Evolutionary conservation across 2,329 filamentous ascomycete genomes (phyloP).

Genomic region (Claviceps sorghi): DNA sequence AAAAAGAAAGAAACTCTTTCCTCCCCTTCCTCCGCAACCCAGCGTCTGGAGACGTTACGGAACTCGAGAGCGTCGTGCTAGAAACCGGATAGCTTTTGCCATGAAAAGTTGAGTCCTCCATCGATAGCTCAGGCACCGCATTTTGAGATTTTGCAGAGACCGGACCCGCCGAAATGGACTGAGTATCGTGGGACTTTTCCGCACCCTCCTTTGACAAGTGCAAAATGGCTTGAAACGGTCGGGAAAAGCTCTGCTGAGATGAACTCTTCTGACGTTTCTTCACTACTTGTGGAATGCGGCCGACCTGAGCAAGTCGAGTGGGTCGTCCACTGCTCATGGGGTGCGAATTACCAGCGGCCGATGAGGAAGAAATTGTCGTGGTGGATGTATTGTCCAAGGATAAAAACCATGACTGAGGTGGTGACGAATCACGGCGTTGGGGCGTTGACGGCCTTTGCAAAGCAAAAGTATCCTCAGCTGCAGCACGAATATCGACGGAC

Average conservation of each 20-base stretch:
- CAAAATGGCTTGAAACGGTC: constrained; percentile 53
- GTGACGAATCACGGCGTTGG: background rate
- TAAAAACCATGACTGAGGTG: background rate
- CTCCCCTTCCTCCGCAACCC: constrained; percentile 17
- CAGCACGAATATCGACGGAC: constrained; percentile 6
- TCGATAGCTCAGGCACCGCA: constrained; percentile 21
- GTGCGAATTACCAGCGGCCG: background rate
- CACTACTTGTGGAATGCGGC: constrained; percentile 71
- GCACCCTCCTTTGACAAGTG: constrained; percentile 20
- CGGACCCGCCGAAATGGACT: constrained; percentile 34
- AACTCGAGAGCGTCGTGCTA: constrained; percentile 16
- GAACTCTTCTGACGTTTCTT: constrained; percentile 51
- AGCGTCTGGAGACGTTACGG: constrained; percentile 17
- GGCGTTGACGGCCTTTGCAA: background rate
- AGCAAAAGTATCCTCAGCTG: background rate
- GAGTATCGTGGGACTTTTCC: constrained; percentile 14
- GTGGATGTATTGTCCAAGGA: background rate
- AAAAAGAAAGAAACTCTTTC: constrained; percentile 60
- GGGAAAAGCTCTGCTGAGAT: constrained; percentile 69
- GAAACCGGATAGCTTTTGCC: constrained; percentile 18
- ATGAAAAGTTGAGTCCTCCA: constrained; percentile 21
- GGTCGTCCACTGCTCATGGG: constrained; percentile 10
- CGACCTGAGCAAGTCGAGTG: constrained; percentile 64
- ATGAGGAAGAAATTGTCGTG: background rate
- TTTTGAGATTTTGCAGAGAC: constrained; percentile 27